These are phyloP conservation scores for Trichoderma sp. DNA, from an alignment of 2,329 filamentous ascomycete species.

Conservation along the genomic window DNA sequence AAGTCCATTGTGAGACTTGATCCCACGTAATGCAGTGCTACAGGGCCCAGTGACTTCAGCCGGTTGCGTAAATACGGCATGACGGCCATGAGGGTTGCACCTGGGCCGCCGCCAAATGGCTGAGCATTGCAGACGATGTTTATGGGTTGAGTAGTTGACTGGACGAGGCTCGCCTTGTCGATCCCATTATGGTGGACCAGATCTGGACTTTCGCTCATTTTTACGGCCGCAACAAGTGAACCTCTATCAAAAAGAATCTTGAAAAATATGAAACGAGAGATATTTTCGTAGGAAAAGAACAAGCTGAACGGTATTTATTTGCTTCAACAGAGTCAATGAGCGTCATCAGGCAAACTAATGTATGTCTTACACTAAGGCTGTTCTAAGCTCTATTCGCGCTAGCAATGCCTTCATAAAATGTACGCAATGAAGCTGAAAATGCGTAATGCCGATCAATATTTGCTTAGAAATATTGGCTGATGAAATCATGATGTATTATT, in stretches of 20 bases:
- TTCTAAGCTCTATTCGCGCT: neutral
- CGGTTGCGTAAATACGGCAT: neutral
- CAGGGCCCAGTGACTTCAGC: neutral
- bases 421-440: neutral
- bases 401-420: neutral
- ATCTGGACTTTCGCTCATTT: neutral
- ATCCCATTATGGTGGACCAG: neutral
- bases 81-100: neutral
- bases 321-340: neutral
- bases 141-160: neutral
- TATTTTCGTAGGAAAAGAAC: neutral
- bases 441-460: neutral
- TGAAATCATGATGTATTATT: neutral
- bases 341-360: neutral
- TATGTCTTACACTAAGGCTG: neutral
- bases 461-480: neutral
- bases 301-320: neutral
- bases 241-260: neutral
- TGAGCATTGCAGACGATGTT: conserved; percentile 10
- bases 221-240: neutral
- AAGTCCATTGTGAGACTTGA: conserved; percentile 1
- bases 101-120: conserved; percentile 1
- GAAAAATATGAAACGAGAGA: neutral
- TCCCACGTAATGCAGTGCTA: conserved; percentile 11
- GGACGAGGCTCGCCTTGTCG: neutral